Base-by-base conservation (phyloP, 495 filamentous ascomycete genomes). In the Neurospora sp. region DNA sequence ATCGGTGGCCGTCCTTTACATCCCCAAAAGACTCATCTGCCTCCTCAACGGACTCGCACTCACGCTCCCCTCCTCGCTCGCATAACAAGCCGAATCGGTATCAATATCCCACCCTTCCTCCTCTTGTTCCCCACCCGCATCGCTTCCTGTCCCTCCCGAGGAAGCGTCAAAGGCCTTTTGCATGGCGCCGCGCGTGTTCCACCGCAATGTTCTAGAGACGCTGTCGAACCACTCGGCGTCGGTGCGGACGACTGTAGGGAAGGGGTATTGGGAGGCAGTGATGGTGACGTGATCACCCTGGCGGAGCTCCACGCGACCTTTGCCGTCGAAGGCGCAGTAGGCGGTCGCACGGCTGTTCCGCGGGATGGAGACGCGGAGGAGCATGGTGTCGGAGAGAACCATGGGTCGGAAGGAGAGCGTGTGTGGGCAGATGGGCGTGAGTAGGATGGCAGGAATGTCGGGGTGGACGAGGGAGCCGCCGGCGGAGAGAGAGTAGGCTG, bases 371-470 rank as follows among this genome's bases (percentile, higher is more conserved):
- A 98, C 91, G 69, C 93, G 93, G 61, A 99, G 88, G 35, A 94
- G 89, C 81, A 97, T 90, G 42, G 91, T 95, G 81, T 99, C 96
- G 41, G 92, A 95, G n/a, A 99, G 89, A n/a, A 99, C 91, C 93
- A 99, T 97, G 39, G 96, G 96, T 11, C 96, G 89, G 89, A 99
- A 98, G 42, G 93, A 96, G 22, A 99, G 86, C 0, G 94, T 98
- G 80, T 99, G 96, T 18, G 96, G 94, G 81, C 96, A 99, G 79
- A 99, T 99, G 0, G 96, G 96, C 3, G 96, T 98, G 68, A 99
- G 89, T 16, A 98, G 92, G 79, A 99, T 98, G 76, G 94, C 96
- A 9, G 96, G 96, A 72, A 99, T 97, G 75, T 97, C 96, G 9
- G 96, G 96, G 79, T 98, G 94, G 73, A 97, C 95, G 38, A 99